Percentiles rank a stretch among this genome's conserved stretches.
phyloP scores from a whole-genome alignment of 306 rosid genomes.

The Crotalaria pallida region DNA sequence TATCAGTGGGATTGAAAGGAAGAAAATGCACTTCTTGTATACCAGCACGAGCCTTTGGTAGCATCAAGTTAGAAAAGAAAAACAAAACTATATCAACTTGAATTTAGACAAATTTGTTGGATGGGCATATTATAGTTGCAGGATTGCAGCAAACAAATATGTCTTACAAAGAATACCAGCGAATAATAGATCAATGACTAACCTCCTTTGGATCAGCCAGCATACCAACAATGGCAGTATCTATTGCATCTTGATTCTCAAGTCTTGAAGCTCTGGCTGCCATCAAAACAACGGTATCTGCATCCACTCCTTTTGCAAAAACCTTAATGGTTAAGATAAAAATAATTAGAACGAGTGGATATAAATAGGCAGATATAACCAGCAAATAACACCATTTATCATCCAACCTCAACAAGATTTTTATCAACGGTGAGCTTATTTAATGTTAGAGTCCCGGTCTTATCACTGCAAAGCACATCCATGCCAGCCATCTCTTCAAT shows the following conservation, averaged over 20 bases:
- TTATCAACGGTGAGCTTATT: slow-evolving; percentile 92
- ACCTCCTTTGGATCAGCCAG: slow-evolving; percentile 99
- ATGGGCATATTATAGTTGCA: not conserved
- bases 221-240: slow-evolving; percentile 91
- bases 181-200: slow-evolving; percentile 12
- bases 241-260: slow-evolving; percentile 98
- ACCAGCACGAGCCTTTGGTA: slow-evolving; percentile 80
- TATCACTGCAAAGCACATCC: slow-evolving; percentile 99
- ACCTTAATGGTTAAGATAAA: slow-evolving; percentile 44
- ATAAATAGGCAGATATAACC: not conserved
- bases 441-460: slow-evolving; percentile 90
- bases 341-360: slow-evolving; percentile 5
- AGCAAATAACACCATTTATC: slow-evolving; percentile 13
- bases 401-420: slow-evolving; percentile 80
- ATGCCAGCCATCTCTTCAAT: slow-evolving; percentile 99
- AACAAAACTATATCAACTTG: slow-evolving; percentile 7
- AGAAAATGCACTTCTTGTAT: slow-evolving; percentile 94
- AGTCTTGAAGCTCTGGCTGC: slow-evolving; percentile 93
- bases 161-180: not conserved
- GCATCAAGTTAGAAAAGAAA: slow-evolving; percentile 19
- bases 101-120: not conserved
- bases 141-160: slow-evolving; percentile 11
- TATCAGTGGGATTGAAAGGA: slow-evolving; percentile 97
- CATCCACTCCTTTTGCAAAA: slow-evolving; percentile 88
- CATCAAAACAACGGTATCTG: slow-evolving; percentile 87